phyloP scores from a whole-genome alignment of 257 asterid species.

The Penstemon barbatus region DNA sequence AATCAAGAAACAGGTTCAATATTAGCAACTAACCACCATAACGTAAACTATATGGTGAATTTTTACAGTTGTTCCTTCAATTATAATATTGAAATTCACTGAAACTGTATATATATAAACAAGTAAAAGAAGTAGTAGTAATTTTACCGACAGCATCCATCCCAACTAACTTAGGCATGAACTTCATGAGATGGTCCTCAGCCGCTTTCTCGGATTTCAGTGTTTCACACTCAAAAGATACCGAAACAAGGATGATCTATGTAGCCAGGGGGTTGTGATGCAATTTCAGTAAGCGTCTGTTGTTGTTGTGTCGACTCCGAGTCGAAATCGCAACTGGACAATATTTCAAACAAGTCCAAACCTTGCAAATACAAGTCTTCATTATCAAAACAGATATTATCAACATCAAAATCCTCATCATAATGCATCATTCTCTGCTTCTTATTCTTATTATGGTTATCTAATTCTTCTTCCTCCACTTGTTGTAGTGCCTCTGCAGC shows the following conservation, averaged over 20 bases:
- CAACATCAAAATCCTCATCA: too few relatives aligned
- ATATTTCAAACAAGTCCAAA: too few relatives aligned
- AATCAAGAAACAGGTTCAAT: slow-evolving; percentile 6
- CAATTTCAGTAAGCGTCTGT: too few relatives aligned
- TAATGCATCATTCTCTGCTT: too few relatives aligned
- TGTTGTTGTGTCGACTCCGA: too few relatives aligned
- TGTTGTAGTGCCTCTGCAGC: too few relatives aligned
- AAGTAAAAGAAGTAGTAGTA: neutral
- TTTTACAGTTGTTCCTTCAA: neutral
- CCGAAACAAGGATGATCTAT: too few relatives aligned
- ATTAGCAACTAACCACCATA: neutral
- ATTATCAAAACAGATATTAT: too few relatives aligned
- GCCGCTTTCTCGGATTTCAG: slow-evolving; percentile 89
- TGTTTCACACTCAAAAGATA: slow-evolving; percentile 89
- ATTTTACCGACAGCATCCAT: slow-evolving; percentile 84
- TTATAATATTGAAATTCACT: neutral
- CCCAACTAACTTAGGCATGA: slow-evolving; percentile 95
- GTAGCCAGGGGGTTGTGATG: neutral
- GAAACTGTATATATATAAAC: neutral
- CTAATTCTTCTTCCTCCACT: too few relatives aligned
- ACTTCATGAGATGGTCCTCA: slow-evolving; percentile 79
- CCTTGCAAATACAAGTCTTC: too few relatives aligned
- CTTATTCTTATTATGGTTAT: too few relatives aligned
- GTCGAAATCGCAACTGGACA: too few relatives aligned
- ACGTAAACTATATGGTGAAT: neutral